Percentiles rank a stretch among this genome's conserved stretches.
Conservation (phyloP, 768 basidiomycete genomes). For the Pleurotus cornucopiae region DNA sequence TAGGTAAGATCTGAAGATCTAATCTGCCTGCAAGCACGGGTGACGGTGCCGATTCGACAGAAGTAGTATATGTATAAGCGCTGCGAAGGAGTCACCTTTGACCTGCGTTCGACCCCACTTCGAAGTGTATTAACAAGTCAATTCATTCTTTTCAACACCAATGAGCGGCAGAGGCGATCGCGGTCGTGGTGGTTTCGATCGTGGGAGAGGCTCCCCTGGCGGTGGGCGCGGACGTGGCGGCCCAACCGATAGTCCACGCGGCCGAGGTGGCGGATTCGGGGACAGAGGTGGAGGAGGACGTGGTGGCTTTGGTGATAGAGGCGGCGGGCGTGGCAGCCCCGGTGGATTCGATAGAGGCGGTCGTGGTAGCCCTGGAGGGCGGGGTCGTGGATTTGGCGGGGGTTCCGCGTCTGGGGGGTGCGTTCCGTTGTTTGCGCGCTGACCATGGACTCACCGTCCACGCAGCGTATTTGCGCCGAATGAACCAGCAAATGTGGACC, state of each 20-base stretch:
- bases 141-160: neutral
- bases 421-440: slow-evolving; percentile 7
- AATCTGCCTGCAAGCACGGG: neutral
- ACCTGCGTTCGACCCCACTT: too few species aligned
- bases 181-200: slow-evolving; percentile 24
- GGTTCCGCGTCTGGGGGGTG: slow-evolving; percentile 23
- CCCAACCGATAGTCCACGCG: slow-evolving; percentile 17
- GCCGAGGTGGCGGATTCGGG: slow-evolving; percentile 16
- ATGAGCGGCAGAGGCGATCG: slow-evolving; percentile 36
- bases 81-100: too few species aligned
- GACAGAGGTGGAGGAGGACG: slow-evolving; percentile 12
- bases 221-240: slow-evolving; percentile 17
- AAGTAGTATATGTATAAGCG: neutral
- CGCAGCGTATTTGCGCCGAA: slow-evolving; percentile 37
- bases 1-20: neutral
- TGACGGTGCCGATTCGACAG: too few species aligned
- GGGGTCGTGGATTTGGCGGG: slow-evolving; percentile 16
- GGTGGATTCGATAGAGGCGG: slow-evolving; percentile 22
- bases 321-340: slow-evolving; percentile 25
- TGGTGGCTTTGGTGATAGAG: slow-evolving; percentile 14
- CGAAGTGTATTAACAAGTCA: too few species aligned
- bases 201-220: too few species aligned
- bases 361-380: slow-evolving; percentile 23
- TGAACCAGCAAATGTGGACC: slow-evolving; percentile 34
- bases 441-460: slow-evolving; percentile 7